Base-by-base conservation (phyloP, 805 yeast genomes). In the Yarrowia sp. region DNA sequence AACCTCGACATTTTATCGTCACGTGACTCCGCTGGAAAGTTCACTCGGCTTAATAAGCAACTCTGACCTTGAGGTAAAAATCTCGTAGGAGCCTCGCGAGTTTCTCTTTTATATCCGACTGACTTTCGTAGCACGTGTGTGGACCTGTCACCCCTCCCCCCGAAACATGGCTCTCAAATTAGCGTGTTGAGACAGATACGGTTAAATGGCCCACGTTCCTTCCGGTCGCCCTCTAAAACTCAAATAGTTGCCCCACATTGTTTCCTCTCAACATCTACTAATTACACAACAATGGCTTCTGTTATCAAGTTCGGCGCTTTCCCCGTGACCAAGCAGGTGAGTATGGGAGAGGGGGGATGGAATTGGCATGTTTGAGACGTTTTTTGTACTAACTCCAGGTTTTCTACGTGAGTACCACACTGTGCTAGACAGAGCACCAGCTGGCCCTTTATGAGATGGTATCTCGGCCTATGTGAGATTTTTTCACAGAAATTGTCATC, bases 261-360 rank as follows among this genome's bases (percentile, higher is more conserved):
- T 47, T 51, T 51, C 41, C 33, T 33, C 42, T 22, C 41, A 33
- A 19, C 55, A 47, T 47, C 55, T 47, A 47, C 55, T 31, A 47
- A 47, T 31, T 6, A 36, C 39, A 38, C 42, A 36, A 60, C 46
- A 29, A 55, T 47, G 59, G 21, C 62, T 21, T 25, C 58, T 24
- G 66, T 49, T 12, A 64, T 73, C 51, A 66, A 62, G 51, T 74
- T 74, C 62, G 75, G 73, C 21, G 65, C 66, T 18, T 70, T 70
- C 63, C 65, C 66, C 41, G 77, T 74, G 25, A 68, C 72, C 18
- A 31, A 63, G 16, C 77, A 74, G 63, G 77, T 74, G 25, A 74
- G 69, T 64, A 42, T 33, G 51, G n/a, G 27, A 13, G 18, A 7
- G 2, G n/a, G 21, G n/a, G 5, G 29, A 22, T 27, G 46, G 47